These are phyloP conservation scores for Priceomyces fermenticarens DNA, from an alignment of 805 yeast genomes.

Conservation along the genomic window DNA sequence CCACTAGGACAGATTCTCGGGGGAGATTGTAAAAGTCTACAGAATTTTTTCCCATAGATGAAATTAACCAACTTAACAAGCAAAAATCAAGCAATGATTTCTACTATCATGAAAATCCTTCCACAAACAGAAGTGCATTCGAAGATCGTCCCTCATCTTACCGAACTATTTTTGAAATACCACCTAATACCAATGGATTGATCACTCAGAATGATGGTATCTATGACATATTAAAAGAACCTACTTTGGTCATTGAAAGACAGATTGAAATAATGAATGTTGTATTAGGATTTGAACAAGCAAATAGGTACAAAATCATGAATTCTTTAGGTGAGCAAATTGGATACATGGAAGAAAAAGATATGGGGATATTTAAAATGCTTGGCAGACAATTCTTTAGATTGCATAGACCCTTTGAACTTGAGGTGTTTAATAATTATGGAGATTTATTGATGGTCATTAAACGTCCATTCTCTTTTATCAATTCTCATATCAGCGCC, in stretches of 20 bases:
- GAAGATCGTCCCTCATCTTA: conserved; percentile 24
- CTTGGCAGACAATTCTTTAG: conserved; percentile 81
- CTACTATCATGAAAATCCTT: conserved; percentile 28
- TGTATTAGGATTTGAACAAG: conserved; percentile 87
- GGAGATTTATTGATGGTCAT: conserved; percentile 65
- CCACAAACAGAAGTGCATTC: conserved; percentile 18
- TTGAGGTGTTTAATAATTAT: conserved; percentile 64
- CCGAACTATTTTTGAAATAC: conserved; percentile 30
- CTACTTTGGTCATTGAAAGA: conserved; percentile 83
- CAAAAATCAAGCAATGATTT: conserved; percentile 12
- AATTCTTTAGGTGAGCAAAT: conserved; percentile 69
- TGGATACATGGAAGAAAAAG: conserved; percentile 83
- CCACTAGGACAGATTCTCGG: conserved; percentile 26
- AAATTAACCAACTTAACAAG: conserved; percentile 1
- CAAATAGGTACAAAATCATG: conserved; percentile 72
- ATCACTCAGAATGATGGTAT: conserved; percentile 59
- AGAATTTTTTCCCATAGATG: too few species aligned
- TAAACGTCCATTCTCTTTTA: conserved; percentile 79
- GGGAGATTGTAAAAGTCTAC: conserved; percentile 35
- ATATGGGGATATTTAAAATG: conserved; percentile 62
- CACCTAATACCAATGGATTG: conserved; percentile 47
- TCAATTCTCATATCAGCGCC: conserved; percentile 83
- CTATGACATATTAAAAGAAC: conserved; percentile 64
- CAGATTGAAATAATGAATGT: conserved; percentile 86
- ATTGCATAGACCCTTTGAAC: conserved; percentile 81